Conservation (phyloP, 1,139 yeast genomes). For the Debaryomyces coudertii region DNA sequence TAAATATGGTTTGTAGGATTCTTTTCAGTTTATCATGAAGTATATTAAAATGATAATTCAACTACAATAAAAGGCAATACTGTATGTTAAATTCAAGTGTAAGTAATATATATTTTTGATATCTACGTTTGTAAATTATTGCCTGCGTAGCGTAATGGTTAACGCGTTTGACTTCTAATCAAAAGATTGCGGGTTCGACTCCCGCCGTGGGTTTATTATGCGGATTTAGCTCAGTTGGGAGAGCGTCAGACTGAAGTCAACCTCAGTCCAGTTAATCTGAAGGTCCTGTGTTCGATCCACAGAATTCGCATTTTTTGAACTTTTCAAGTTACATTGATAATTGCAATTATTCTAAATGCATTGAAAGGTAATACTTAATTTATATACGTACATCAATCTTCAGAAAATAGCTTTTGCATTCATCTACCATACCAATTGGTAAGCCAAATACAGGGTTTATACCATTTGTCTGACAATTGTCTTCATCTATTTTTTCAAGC, state of each 20-base stretch:
- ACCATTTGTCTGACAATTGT: conserved; percentile 29
- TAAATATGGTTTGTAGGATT: conserved; percentile 1
- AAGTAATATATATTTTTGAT: background rate
- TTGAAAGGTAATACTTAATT: background rate
- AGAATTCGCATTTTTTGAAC: conserved; percentile 47
- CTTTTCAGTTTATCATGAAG: background rate
- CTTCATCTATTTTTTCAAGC: conserved; percentile 21
- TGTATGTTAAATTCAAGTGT: background rate
- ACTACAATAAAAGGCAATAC: background rate
- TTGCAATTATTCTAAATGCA: no score
- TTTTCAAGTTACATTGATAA: no score
- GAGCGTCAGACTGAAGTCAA: conserved; percentile 83
- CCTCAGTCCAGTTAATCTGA: conserved; percentile 58
- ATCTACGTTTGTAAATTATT: background rate
- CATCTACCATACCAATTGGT: conserved; percentile 39
- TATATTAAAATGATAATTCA: background rate
- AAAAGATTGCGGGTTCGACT: conserved; percentile 38
- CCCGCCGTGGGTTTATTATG: conserved; percentile 32
- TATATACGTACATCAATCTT: conserved; percentile 5
- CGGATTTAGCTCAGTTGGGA: conserved; percentile 79
- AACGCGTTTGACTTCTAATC: conserved; percentile 38
- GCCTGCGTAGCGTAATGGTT: conserved; percentile 36
- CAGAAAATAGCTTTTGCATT: conserved; percentile 22
- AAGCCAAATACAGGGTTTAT: conserved; percentile 71
- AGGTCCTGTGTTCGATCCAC: conserved; percentile 65